These are phyloP conservation scores for Bolboschoenoplectus hybrid DNA, from an alignment of 202 grass and related monocot species.

Conservation along the genomic window DNA sequence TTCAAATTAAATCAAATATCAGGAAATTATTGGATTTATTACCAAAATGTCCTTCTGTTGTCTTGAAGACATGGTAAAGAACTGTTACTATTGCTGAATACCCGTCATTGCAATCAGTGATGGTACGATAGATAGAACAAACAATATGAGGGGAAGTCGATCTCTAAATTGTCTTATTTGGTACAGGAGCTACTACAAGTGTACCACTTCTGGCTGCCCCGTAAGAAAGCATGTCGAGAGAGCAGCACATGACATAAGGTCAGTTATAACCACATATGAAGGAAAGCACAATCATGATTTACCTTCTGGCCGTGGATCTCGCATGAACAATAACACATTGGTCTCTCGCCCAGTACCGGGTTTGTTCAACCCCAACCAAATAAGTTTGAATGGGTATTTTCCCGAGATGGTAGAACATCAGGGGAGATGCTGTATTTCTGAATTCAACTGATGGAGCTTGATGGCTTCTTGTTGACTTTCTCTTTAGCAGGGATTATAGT, in stretches of 20 bases:
- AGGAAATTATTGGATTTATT: not conserved
- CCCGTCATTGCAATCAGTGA: not conserved
- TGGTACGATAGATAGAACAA: not conserved
- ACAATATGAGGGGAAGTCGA: not conserved
- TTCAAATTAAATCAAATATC: not conserved
- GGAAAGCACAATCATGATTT: slow-evolving; percentile 99
- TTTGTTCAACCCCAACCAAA: slow-evolving; percentile 14
- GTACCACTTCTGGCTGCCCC: slow-evolving; percentile 75
- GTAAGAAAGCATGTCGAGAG: slow-evolving; percentile 99
- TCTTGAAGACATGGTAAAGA: not conserved
- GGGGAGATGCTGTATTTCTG: slow-evolving; percentile 6
- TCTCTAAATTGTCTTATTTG: not conserved
- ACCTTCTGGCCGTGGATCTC: slow-evolving; percentile 77
- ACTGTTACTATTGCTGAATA: not conserved
- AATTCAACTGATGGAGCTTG: not conserved
- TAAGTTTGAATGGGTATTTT: not conserved
- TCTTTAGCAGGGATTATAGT: slow-evolving; percentile 19
- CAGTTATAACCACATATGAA: slow-evolving; percentile 99
- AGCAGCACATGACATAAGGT: slow-evolving; percentile 80
- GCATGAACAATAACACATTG: slow-evolving; percentile 33
- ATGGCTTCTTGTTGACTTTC: slow-evolving; percentile 5
- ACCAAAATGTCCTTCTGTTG: not conserved
- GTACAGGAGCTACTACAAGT: slow-evolving; percentile 98
- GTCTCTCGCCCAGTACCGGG: slow-evolving; percentile 17
- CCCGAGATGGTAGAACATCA: slow-evolving; percentile 23